phyloP scores from a whole-genome alignment of 176 grass and related monocot species.

The Luzula sylvatica region DNA sequence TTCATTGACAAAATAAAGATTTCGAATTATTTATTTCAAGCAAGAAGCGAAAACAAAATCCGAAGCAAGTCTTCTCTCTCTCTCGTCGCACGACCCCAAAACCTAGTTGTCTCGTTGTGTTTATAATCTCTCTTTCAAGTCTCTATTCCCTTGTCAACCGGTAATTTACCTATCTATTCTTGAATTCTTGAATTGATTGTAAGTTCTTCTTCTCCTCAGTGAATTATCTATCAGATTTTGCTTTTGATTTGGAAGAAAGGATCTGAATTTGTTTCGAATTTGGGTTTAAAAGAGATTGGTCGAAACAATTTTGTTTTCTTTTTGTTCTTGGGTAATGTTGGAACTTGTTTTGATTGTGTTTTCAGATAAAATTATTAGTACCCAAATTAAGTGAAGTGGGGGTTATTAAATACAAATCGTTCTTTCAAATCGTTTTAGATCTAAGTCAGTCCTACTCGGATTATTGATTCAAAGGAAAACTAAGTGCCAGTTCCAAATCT shows the following conservation, averaged over 20 bases:
- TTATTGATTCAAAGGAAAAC: no score
- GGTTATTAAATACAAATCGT: no score
- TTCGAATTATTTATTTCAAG: neutral
- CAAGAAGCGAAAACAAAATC: neutral
- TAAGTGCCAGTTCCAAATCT: no score
- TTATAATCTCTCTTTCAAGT: neutral
- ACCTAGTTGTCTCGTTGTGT: slow-evolving; percentile 1
- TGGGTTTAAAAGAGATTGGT: no score
- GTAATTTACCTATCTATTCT: neutral
- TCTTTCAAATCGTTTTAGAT: no score
- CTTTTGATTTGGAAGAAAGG: neutral
- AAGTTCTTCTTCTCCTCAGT: neutral
- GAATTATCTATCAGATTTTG: neutral
- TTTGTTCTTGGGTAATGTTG: no score
- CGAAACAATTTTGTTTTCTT: no score
- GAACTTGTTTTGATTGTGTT: no score
- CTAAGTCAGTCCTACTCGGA: no score
- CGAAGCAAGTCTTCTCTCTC: neutral
- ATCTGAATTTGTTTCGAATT: no score
- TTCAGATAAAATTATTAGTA: no score
- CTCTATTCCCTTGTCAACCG: neutral
- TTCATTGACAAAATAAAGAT: neutral
- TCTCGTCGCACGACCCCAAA: slow-evolving; percentile 8
- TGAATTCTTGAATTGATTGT: neutral
- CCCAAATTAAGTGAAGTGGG: no score